Conservation (phyloP, 73 alveolate species). For the Blepharisma japonicum region DNA sequence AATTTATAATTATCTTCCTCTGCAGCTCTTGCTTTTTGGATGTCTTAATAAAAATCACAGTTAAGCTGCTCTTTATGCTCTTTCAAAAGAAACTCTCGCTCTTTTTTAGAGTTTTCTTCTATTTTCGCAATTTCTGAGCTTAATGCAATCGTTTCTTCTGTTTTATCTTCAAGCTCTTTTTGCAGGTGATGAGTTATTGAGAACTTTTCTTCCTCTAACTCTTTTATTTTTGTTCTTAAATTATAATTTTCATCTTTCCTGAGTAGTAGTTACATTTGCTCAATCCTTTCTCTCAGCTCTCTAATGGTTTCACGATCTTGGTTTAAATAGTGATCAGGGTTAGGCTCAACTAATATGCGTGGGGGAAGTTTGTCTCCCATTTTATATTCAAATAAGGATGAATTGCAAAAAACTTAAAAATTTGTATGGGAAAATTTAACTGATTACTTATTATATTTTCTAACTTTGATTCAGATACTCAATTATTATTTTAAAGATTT, state of each 20-base stretch:
- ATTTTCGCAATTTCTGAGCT: neutral
- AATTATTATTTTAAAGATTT: too few relatives aligned
- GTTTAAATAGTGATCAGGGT: constrained; percentile 28
- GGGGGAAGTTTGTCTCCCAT: constrained; percentile 22
- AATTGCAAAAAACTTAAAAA: too few relatives aligned
- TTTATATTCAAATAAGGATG: neutral
- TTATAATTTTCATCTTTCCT: constrained; percentile 12
- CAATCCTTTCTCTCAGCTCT: constrained; percentile 2
- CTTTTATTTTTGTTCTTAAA: neutral
- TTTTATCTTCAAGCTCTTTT: neutral
- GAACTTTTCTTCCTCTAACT: neutral
- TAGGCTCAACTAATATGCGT: neutral
- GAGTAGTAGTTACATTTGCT: neutral
- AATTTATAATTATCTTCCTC: neutral
- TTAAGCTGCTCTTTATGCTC: neutral
- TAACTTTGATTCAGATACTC: too few relatives aligned
- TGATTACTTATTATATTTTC: too few relatives aligned
- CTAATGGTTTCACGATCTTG: constrained; percentile 7
- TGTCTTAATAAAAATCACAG: neutral
- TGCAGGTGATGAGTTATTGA: neutral
- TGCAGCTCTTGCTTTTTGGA: neutral
- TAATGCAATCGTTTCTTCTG: neutral
- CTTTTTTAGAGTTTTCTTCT: neutral
- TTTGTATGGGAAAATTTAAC: too few relatives aligned
- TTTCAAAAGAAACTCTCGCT: neutral